Evolutionary conservation across 805 yeast species (phyloP), one percentile per base, ranked within the genome.

Genomic region (Zygosaccharomyces gambellarensis): DNA sequence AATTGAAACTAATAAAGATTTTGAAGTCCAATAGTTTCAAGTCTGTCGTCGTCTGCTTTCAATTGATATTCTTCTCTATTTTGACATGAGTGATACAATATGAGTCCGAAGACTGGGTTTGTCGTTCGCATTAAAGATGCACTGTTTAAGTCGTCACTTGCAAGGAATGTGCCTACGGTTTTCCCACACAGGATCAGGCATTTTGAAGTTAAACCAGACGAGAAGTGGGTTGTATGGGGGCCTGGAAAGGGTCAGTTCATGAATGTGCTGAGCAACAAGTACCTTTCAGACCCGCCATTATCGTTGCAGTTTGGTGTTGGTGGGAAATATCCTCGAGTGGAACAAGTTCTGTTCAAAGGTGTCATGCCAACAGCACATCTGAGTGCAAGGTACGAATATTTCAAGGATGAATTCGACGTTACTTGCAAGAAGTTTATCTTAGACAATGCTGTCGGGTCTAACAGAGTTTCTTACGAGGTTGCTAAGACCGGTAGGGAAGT

Each of bases 331-430:
- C 60, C 62, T 5, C 51, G 51, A 11, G 50, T 62, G 11, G 65
- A 64, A 42, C 57, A 51, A 36, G 64, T 80, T 5, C 73, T 73
- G 54, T 81, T 80, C 55, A 72, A 74, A 48, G 78, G 79, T 27
- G 75, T 60, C 0, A 53, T 71, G 19, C 76, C 76, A 5, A 71
- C 81, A 12, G 87, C 90, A 0, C 95, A 90, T 71, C 59, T 92
- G 31, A 83, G 95, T 45, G 96, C 98, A 1, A 69, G 99, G 46
- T 92, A 88, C 62, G 99, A 92, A 68, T 81, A 80, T 48, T 87
- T 80, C 64, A 85, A 90, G 52, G 97, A 92, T 54, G 89, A 80
- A 51, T 83, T 85, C 54, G 97, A 92, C 64, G 82, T 80, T 54
- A 80, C 85, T 10, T 79, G 90, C 14, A 74, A 73, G 19, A 70